phyloP scores from a whole-genome alignment of 2,329 filamentous ascomycete species.

The Ophiosphaerella narmari region DNA sequence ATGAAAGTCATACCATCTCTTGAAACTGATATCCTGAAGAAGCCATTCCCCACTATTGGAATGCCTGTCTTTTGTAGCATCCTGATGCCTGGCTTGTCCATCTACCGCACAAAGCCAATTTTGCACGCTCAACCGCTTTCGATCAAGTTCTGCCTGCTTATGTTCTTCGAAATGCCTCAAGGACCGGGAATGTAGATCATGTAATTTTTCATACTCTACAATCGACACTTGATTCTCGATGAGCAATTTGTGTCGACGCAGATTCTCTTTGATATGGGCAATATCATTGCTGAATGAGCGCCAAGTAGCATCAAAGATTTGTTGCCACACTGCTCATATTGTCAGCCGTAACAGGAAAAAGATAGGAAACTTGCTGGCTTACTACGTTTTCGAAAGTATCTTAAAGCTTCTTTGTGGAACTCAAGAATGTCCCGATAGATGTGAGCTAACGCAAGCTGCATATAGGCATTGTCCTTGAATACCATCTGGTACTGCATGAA shows the following conservation, averaged over 20 bases:
- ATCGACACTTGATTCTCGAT: slow-evolving; percentile 35
- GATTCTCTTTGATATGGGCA: slow-evolving; percentile 32
- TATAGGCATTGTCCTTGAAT: background rate
- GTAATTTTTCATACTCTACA: slow-evolving; percentile 9
- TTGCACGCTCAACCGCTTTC: background rate
- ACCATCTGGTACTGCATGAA: background rate
- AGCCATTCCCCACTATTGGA: slow-evolving; percentile 39
- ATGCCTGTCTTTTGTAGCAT: slow-evolving; percentile 9
- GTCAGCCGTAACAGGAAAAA: background rate
- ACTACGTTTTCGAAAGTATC: slow-evolving; percentile 7
- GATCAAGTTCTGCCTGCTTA: slow-evolving; percentile 13
- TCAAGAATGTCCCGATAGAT: slow-evolving; percentile 16
- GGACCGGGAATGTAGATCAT: slow-evolving; percentile 18
- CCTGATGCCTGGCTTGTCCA: slow-evolving; percentile 26
- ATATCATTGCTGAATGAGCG: slow-evolving; percentile 35
- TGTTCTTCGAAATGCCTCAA: slow-evolving; percentile 10
- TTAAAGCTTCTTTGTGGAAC: slow-evolving; percentile 15
- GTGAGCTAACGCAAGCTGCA: background rate
- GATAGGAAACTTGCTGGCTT: background rate
- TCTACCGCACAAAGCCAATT: slow-evolving; percentile 19
- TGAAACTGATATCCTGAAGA: slow-evolving; percentile 23
- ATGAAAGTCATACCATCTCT: slow-evolving; percentile 3
- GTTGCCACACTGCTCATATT: slow-evolving; percentile 29
- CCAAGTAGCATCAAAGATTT: slow-evolving; percentile 43
- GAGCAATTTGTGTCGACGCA: slow-evolving; percentile 31